A percentile compares a stretch with the other conserved stretches of the same genome.
Evolutionary conservation across 306 rosid species (phyloP).

Genomic region (Malus asiatica): DNA sequence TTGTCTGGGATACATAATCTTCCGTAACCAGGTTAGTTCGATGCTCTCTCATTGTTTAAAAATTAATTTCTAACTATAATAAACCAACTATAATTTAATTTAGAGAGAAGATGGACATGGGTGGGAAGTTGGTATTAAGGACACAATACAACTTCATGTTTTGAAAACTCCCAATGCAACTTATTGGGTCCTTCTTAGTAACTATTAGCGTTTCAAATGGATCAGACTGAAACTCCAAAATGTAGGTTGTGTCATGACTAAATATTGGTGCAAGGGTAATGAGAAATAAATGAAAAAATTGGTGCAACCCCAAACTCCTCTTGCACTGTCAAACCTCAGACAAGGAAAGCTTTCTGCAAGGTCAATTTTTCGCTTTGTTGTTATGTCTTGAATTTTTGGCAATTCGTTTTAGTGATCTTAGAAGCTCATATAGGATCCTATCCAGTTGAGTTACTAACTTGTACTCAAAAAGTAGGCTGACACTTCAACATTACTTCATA

Average conservation of each 20-base stretch:
- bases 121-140: not conserved
- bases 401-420: not conserved
- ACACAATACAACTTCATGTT: not conserved
- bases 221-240: not conserved
- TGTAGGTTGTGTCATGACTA: not conserved
- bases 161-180: not conserved
- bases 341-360: not conserved
- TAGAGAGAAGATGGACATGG: not conserved
- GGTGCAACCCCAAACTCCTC: not conserved
- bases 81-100: not conserved
- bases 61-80: not conserved
- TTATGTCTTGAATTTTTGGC: not conserved
- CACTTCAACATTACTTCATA: not conserved
- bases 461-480: not conserved
- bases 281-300: not conserved
- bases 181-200: not conserved
- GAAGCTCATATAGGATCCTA: not conserved
- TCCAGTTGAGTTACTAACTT: not conserved
- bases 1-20: slow-evolving; percentile 64
- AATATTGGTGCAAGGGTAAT: not conserved
- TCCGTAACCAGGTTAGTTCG: slow-evolving; percentile 63
- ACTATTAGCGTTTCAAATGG: not conserved
- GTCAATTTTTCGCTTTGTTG: not conserved
- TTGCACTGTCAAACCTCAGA: not conserved
- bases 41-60: not conserved